Evolutionary conservation across 139 green algal genomes (phyloP).

Genomic region (Coelastrella sp.): DNA sequence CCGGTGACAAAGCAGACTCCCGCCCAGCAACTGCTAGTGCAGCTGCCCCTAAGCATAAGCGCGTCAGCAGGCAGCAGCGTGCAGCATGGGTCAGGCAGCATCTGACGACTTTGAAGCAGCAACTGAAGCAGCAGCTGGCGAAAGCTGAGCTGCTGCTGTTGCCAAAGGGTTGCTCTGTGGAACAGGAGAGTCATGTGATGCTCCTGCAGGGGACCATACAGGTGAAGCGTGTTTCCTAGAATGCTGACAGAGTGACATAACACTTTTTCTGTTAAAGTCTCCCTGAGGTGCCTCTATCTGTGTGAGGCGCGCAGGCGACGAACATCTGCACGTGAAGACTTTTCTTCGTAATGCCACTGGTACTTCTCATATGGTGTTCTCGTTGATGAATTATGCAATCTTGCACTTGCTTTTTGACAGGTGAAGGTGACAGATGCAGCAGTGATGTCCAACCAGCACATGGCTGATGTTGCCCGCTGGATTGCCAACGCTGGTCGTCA

Average conservation of each 20-base stretch:
- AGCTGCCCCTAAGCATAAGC: conserved; percentile 5
- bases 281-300: too few relatives aligned
- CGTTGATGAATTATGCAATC: background rate
- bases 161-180: conserved; percentile 17
- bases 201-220: conserved; percentile 39
- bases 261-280: background rate
- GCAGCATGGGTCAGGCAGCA: conserved; percentile 13
- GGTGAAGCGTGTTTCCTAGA: background rate
- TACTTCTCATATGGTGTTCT: background rate
- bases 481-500: conserved; percentile 23
- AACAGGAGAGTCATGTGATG: conserved; percentile 28
- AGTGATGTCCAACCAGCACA: background rate
- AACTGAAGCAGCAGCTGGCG: conserved; percentile 51
- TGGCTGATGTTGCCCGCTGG: conserved; percentile 26
- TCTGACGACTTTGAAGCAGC: conserved; percentile 7
- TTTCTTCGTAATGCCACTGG: too few relatives aligned
- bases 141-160: conserved; percentile 55
- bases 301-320: too few relatives aligned
- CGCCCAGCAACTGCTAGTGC: background rate
- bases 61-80: conserved; percentile 4
- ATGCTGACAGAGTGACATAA: background rate
- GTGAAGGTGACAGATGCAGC: conserved; percentile 23
- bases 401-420: background rate
- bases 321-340: too few relatives aligned
- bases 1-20: too few relatives aligned